Evolutionary conservation across 169 alveolate genomes (phyloP), one percentile per base, ranked within the genome.

Genomic region (Cryptosporidium bovis): DNA sequence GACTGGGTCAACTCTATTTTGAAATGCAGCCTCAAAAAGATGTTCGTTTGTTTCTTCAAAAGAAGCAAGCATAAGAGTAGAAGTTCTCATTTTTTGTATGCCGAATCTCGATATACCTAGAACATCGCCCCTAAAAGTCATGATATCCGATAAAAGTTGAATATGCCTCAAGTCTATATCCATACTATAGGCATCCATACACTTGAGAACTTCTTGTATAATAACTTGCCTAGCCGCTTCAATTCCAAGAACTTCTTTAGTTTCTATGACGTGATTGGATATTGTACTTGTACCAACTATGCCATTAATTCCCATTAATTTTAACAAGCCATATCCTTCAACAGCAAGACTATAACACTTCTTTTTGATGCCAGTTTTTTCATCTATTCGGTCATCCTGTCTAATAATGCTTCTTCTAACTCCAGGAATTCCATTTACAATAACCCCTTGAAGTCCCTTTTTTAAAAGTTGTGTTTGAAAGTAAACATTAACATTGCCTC

Each of bases 1-100:
- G 46, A 97, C 95, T 29, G 95, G 96, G 84, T 97, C 99, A 20
- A 90, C 93, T 65, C 94, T 92, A 83, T 96, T 93, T 77, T 93
- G 97, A 15, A 95, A 95, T 1, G 99, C 99, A 3, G 99, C 98
- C 90, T 98, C 99, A 90, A 97, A 98, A 68, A 98, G 93, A 84
- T 95, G 97, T 65, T 98, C 99, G 64, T 96, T 97, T 16, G 99
- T 98, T 91, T 97, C 98, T 93, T 98, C 99, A 91, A 98, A 98
- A 64, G 99, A 96, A 7, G 99, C 99, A 65, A 97, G 94, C 99
- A 97, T 96, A 48, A 98, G 92, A n/a, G 99, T 96, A 44, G 99
- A 95, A 2, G 97, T 94, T 27, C 99, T 95, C 98, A 98, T 97
- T 94, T 97, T 97, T 82, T 95, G 95, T 65, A 98, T 97, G 56